Conservation (phyloP, 1,284 basidiomycete species). For the Waitea zeae region DNA sequence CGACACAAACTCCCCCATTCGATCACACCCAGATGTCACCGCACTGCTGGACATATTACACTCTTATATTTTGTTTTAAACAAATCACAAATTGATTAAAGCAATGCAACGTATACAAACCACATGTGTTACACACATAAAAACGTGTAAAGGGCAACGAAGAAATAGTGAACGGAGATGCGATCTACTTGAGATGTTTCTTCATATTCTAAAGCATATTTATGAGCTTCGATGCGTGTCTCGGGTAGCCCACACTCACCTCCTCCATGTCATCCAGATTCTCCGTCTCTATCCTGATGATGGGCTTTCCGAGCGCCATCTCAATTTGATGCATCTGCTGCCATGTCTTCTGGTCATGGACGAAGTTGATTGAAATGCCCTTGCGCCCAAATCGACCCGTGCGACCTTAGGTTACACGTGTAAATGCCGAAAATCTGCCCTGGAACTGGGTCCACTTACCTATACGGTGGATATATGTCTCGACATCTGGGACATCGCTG, state of each 20-base stretch:
- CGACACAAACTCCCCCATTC: no score
- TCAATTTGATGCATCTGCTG: conserved; percentile 77
- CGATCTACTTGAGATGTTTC: conserved; percentile 60
- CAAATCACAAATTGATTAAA: no score
- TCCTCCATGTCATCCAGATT: conserved; percentile 85
- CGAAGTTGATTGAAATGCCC: conserved; percentile 93
- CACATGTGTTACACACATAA: no score
- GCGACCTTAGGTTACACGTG: conserved; percentile 30
- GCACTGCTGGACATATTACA: no score
- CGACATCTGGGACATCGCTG: conserved; percentile 65
- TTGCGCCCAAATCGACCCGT: conserved; percentile 92
- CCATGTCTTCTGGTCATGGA: conserved; percentile 76
- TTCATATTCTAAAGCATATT: conserved; percentile 46
- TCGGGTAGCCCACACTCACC: conserved; percentile 20
- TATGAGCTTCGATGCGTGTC: conserved; percentile 1
- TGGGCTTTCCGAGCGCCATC: conserved; percentile 55
- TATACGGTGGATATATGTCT: conserved; percentile 97
- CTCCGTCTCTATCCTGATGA: conserved; percentile 67
- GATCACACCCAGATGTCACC: no score
- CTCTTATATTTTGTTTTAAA: no score
- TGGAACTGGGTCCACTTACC: conserved; percentile 32
- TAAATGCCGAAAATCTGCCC: neutral
- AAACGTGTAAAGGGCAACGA: no score
- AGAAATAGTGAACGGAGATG: no score
- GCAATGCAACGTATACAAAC: no score